Conservation (phyloP, 2,329 filamentous ascomycete species). For the Colletotrichum neosansevieriae region DNA sequence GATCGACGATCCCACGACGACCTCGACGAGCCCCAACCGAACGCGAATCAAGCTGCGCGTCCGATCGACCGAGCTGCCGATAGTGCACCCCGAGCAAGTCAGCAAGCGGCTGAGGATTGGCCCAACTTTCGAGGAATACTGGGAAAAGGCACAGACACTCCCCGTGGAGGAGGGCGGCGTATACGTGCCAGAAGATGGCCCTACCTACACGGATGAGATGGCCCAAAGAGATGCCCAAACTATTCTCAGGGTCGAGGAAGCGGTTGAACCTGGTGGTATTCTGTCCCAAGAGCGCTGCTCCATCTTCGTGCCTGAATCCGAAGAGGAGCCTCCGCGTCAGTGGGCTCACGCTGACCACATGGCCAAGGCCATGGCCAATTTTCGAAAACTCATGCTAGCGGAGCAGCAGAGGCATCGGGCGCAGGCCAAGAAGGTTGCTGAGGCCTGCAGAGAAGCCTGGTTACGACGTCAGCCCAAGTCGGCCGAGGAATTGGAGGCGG, state of each 20-base stretch:
- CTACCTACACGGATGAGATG: constrained; percentile 69
- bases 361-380: constrained; percentile 81
- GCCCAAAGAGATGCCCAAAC: constrained; percentile 76
- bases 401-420: constrained; percentile 83
- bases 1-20: constrained; percentile 43
- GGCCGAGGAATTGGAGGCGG: constrained; percentile 83
- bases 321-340: constrained; percentile 79
- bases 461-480: constrained; percentile 79
- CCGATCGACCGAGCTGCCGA: constrained; percentile 62
- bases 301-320: constrained; percentile 77
- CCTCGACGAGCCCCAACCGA: constrained; percentile 44
- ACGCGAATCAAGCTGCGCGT: constrained; percentile 64
- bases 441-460: constrained; percentile 83
- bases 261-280: constrained; percentile 79
- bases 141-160: constrained; percentile 61
- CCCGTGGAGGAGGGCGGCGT: constrained; percentile 71
- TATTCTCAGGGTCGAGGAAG: constrained; percentile 78
- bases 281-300: constrained; percentile 79
- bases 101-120: constrained; percentile 66
- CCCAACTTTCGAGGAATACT: constrained; percentile 69
- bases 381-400: constrained; percentile 81
- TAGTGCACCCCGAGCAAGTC: constrained; percentile 71
- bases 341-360: constrained; percentile 93
- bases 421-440: constrained; percentile 83
- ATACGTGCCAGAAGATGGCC: constrained; percentile 66